A percentile compares a stretch with the other conserved stretches of the same genome.
phyloP scores from a whole-genome alignment of 2,329 filamentous ascomycete genomes.

The Colletotrichum sansevieriae region DNA sequence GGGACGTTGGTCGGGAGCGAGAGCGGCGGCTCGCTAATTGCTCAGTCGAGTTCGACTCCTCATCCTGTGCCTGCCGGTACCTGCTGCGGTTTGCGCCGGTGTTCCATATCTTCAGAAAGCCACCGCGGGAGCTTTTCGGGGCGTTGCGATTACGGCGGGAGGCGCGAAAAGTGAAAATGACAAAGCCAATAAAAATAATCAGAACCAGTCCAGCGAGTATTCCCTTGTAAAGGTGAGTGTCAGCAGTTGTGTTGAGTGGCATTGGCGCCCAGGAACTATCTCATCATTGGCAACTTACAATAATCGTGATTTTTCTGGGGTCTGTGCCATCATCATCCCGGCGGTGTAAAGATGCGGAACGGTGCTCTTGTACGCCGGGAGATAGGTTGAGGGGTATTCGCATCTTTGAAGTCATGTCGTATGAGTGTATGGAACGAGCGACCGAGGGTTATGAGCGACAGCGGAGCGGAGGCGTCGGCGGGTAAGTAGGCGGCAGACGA shows the following conservation, averaged over 20 bases:
- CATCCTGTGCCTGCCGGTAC: conserved; percentile 50
- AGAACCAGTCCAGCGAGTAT: conserved; percentile 45
- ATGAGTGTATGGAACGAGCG: conserved; percentile 29
- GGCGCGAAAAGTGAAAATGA: conserved; percentile 44
- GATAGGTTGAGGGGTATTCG: conserved; percentile 26
- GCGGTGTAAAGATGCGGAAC: conserved; percentile 1
- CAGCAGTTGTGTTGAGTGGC: conserved; percentile 5
- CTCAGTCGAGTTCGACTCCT: conserved; percentile 45
- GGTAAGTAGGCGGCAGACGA: conserved; percentile 9
- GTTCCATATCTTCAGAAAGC: conserved; percentile 37
- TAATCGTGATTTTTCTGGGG: conserved; percentile 34
- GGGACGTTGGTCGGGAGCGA: conserved; percentile 25
- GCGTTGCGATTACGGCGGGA: conserved; percentile 52
- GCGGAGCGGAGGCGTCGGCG: conserved; percentile 29
- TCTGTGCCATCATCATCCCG: conserved; percentile 23
- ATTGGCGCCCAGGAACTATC: neutral
- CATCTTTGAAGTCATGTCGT: conserved; percentile 35
- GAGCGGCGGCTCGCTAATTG: conserved; percentile 16
- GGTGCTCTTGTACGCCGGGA: neutral
- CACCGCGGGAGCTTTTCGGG: conserved; percentile 3
- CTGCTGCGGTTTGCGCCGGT: conserved; percentile 22
- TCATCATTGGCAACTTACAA: conserved; percentile 32
- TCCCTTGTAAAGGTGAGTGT: conserved; percentile 42
- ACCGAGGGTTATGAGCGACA: conserved; percentile 14
- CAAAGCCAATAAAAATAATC: conserved; percentile 44